Evolutionary conservation across 331 rosid species (phyloP).

Genomic region (Erythrophleum ivorense): DNA sequence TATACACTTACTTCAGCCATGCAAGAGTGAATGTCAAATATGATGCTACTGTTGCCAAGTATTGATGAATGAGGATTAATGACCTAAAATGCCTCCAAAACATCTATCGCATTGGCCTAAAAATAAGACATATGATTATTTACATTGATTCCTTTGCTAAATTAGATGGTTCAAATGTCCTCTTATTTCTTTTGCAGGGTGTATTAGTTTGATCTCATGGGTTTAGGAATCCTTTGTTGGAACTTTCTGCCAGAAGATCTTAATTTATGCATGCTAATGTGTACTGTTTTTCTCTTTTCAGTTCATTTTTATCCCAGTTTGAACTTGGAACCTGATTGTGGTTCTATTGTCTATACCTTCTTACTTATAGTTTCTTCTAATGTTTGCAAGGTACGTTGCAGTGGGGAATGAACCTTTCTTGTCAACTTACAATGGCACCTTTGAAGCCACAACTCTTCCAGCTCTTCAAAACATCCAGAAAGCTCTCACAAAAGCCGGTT

Average conservation of each 20-base stretch:
- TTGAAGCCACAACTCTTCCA: conserved; percentile 69
- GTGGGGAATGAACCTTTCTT: conserved; percentile 97
- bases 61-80: not conserved
- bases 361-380: conserved; percentile 26
- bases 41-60: not conserved
- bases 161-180: not conserved
- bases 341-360: no score
- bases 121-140: not conserved
- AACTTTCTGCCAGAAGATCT: not conserved
- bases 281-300: not conserved
- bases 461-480: conserved; percentile 81
- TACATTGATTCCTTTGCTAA: not conserved
- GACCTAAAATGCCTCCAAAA: not conserved
- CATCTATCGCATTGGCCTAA: not conserved
- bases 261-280: not conserved
- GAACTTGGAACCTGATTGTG: not conserved
- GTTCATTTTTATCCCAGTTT: not conserved
- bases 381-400: conserved; percentile 76
- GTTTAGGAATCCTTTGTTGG: not conserved
- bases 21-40: not conserved
- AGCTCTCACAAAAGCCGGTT: conserved; percentile 76
- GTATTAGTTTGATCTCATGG: not conserved
- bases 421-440: conserved; percentile 74
- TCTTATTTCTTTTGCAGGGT: not conserved
- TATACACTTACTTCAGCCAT: not conserved